Evolutionary conservation across 148 eudicot species (phyloP).

Genomic region (Talinum fruticosum): DNA sequence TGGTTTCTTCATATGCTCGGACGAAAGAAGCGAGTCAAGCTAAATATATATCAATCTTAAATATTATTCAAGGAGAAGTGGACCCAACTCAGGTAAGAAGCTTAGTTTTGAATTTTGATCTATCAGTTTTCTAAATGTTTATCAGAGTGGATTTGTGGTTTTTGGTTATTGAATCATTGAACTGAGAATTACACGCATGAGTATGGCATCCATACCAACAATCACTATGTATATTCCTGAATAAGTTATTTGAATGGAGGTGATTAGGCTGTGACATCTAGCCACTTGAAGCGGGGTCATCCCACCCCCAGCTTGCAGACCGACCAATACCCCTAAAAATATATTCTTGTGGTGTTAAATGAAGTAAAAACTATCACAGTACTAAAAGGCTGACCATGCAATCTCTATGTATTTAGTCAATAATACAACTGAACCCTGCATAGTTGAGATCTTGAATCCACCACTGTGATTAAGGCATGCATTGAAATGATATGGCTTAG

Average conservation of each 20-base stretch:
- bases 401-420: no score
- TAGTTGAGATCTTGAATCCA: no score
- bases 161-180: neutral
- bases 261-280: neutral
- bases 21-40: conserved; percentile 98
- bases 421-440: no score
- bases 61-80: conserved; percentile 97
- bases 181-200: neutral
- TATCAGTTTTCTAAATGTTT: neutral
- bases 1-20: conserved; percentile 96
- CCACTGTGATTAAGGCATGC: no score
- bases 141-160: neutral
- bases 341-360: no score
- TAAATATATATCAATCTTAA: conserved; percentile 91
- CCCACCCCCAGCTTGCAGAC: no score
- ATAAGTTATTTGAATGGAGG: neutral
- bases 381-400: no score
- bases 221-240: neutral
- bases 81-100: conserved; percentile 92
- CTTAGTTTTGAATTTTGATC: conserved; percentile 4
- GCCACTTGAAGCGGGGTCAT: no score
- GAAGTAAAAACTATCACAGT: no score
- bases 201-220: neutral
- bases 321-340: no score
- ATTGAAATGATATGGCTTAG: neutral